Conservation (phyloP, 2,329 filamentous ascomycete genomes). For the Colletotrichum cordylinicola region DNA sequence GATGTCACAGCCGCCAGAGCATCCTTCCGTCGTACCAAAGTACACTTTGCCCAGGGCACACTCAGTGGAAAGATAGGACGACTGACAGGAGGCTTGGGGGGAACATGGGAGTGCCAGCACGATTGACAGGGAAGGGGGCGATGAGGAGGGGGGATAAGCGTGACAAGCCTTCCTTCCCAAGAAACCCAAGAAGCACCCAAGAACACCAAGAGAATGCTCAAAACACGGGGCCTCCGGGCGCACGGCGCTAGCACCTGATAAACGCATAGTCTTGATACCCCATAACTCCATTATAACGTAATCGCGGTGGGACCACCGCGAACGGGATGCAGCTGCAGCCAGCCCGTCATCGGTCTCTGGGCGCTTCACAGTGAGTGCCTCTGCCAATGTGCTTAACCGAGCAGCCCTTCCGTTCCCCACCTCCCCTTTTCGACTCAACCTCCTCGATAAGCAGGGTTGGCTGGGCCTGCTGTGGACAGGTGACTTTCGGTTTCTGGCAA, state of each 20-base stretch:
- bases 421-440: slow-evolving; percentile 9
- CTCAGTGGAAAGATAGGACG: neutral
- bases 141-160: neutral
- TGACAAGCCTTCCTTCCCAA: slow-evolving; percentile 7
- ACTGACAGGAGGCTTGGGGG: slow-evolving; percentile 4
- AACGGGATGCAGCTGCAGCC: neutral
- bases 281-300: neutral
- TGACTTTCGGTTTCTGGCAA: neutral
- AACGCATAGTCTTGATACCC: slow-evolving; percentile 1
- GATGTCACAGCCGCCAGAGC: neutral
- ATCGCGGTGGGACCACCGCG: neutral
- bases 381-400: slow-evolving; percentile 4
- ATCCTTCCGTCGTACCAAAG: neutral
- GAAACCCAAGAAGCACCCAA: neutral
- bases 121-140: slow-evolving; percentile 3
- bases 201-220: neutral
- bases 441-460: neutral
- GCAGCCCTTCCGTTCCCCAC: neutral
- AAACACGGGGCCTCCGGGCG: slow-evolving; percentile 6
- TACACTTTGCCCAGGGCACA: neutral
- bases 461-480: neutral
- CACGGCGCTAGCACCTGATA: neutral
- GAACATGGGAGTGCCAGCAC: slow-evolving; percentile 2
- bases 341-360: neutral
- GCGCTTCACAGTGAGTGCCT: neutral